Base-by-base conservation (phyloP, 306 rosid genomes). In the Medicago arabica region DNA sequence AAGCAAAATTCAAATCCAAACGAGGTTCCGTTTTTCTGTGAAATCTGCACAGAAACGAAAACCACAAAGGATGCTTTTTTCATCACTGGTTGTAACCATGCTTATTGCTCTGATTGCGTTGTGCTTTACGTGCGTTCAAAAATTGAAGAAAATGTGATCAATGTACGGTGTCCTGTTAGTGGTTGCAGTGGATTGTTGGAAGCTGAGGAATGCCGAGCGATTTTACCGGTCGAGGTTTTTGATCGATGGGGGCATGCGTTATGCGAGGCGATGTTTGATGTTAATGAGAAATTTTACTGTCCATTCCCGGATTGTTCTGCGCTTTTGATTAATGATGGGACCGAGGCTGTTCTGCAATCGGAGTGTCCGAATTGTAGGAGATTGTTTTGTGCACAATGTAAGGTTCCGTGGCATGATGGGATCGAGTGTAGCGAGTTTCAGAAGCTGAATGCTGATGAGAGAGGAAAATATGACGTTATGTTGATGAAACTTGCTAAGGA, bases 351-450 rank as follows among this genome's bases (percentile, higher is more conserved):
- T 4, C 72, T 4, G 23, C 54, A 66, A 31, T 75, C 79, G 0
- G 75, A 79, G 75, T 88, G 90, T 34, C 86, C 87, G 0, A 61
- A 77, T 39, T 88, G 92, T 61, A n/a, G 11, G 59, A 84, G 88
- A 28, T 4, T 68, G 54, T 84, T 86, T 36, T 88, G 88, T 31
- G 85, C 74, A 0, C 55, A 58, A 71, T 88, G 90, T 47, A 80
- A 38, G 70, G 90, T 80, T 1, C 72, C 88, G 0, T 88, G 92
- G 92, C 92, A 86, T 51, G 9, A 28, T 0, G 89, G 81, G 3
- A 70, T 80, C 0, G 9, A 41, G 0, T 81, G 89, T 13, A 49
- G 12, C 0, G 84, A 81, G 47, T 83, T 86, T 75, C 75, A 86
- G 84, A 78, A 71, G 13, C 78, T 86, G 72, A 72, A 69, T 14